These are phyloP conservation scores for Kurtzmaniella quercitrusa DNA, from an alignment of 1,139 yeast genomes.

Conservation along the genomic window DNA sequence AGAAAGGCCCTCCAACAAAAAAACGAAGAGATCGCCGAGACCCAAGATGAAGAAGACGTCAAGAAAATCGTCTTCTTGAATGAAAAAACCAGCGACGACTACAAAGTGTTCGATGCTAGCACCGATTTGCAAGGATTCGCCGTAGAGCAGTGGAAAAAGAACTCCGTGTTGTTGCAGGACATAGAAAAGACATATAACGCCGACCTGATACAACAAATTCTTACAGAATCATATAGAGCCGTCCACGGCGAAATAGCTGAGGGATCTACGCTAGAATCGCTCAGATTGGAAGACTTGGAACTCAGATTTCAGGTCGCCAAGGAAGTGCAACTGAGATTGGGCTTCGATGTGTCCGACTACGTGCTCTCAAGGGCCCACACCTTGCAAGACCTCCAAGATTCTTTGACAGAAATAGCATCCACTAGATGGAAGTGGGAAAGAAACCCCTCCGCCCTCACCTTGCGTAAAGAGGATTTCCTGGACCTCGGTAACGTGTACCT, in stretches of 20 bases:
- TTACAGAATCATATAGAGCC: conserved; percentile 23
- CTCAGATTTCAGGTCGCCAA: conserved; percentile 58
- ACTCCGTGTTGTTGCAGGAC: conserved; percentile 19
- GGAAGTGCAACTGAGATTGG: conserved; percentile 53
- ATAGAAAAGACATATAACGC: conserved; percentile 27
- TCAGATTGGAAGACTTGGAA: conserved; percentile 42
- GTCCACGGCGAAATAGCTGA: conserved; percentile 14
- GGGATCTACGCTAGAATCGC: background rate
- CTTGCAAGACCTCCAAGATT: conserved; percentile 41
- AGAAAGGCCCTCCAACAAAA: conserved; percentile 7
- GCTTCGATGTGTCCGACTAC: conserved; percentile 65
- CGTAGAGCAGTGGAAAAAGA: conserved; percentile 34
- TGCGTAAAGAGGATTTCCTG: conserved; percentile 38
- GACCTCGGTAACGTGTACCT: conserved; percentile 47
- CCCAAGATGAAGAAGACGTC: conserved; percentile 8
- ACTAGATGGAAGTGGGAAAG: conserved; percentile 56
- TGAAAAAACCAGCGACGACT: conserved; percentile 31
- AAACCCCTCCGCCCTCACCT: conserved; percentile 64
- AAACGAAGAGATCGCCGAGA: conserved; percentile 6
- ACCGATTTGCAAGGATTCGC: conserved; percentile 34
- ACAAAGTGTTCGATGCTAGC: conserved; percentile 21
- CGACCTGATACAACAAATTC: conserved; percentile 20
- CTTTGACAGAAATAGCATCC: conserved; percentile 41
- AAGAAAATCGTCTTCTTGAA: conserved; percentile 35
- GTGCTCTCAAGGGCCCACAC: conserved; percentile 48